Evolutionary conservation across 2,329 filamentous ascomycete genomes (phyloP), one percentile per base, ranked within the genome.

Genomic region (Nakataea oryzae): DNA sequence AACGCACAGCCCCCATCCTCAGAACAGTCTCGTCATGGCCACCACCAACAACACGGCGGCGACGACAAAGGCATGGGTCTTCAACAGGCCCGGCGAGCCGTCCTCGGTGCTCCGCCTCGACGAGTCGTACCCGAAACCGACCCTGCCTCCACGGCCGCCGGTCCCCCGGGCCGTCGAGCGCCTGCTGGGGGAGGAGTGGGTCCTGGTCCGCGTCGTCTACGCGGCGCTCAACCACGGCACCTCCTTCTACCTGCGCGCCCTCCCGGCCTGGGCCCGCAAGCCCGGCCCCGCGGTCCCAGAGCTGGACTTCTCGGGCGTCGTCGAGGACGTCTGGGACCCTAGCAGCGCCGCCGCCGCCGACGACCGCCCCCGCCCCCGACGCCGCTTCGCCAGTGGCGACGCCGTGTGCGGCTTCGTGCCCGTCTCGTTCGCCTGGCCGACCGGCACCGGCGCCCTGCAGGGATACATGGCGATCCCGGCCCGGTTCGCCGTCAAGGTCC

Each of bases 201-300:
- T 75, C 55, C 67, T 74, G 56, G 61, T 76, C 57, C 68, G 66
- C 57, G 68, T 75, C 32, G 66, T 69, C 11, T 69, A 74, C 64
- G 71, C 73, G 3, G 69, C 73, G 17, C 70, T 75, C 58, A 76
- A 76, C 65, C 74, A 73, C 14, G 74, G 68, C 62, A 73, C 75
- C 64, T 60, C 72, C 9, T 66, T 71, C 58, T 68, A 71, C 61
- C 72, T 76, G 65, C 50, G 47, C 29, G 58, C 65, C 29, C 64
- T 75, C 41, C 70, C 69, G 13, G 65, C 67, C 11, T 69, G 71
- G 65, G 58, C 74, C 13, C 74, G 71, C 70, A 72, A 6, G 66
- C 66, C 41, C 62, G 64, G 11, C 26, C 64, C 72, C n/a, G 69
- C 70, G 1, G 41, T 50, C 17, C 69, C 72, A 0, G 70, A 69